Percentiles rank a stretch among this genome's conserved stretches.
Evolutionary conservation across 2,329 filamentous ascomycete species (phyloP).

Genomic region (Taxawa tesnikishii): DNA sequence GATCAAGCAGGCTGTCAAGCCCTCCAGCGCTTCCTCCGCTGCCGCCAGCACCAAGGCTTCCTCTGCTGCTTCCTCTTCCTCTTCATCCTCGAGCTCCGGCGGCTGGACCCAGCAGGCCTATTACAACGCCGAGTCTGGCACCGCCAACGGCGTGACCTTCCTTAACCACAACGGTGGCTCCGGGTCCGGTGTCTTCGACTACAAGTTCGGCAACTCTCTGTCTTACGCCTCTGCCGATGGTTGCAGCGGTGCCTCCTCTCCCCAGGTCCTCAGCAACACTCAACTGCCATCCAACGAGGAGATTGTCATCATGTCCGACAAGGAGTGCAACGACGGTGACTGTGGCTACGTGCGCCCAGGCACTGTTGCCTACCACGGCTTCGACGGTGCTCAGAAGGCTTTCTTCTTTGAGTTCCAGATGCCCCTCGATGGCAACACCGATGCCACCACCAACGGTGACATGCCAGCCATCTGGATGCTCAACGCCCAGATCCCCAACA

Average conservation of each 20-base stretch:
- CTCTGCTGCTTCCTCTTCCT: slow-evolving; percentile 8
- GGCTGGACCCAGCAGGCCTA: slow-evolving; percentile 22
- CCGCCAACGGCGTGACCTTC: slow-evolving; percentile 43
- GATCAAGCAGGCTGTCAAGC: slow-evolving; percentile 1
- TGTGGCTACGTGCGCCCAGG: slow-evolving; percentile 22
- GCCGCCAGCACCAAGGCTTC: slow-evolving; percentile 9
- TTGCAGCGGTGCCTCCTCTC: slow-evolving; percentile 31
- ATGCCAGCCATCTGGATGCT: slow-evolving; percentile 68
- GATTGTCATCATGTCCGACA: slow-evolving; percentile 39
- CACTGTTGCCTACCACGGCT: slow-evolving; percentile 48
- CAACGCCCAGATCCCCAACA: slow-evolving; percentile 60
- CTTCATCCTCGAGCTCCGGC: slow-evolving; percentile 12
- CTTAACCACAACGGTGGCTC: slow-evolving; percentile 45
- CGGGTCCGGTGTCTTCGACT: slow-evolving; percentile 43
- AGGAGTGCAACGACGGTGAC: slow-evolving; percentile 34
- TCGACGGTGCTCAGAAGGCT: slow-evolving; percentile 55
- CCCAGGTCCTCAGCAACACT: slow-evolving; percentile 37
- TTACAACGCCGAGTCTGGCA: slow-evolving; percentile 22
- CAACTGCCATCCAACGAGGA: slow-evolving; percentile 38
- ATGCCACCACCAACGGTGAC: slow-evolving; percentile 25
- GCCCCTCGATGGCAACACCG: slow-evolving; percentile 46
- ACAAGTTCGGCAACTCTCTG: slow-evolving; percentile 44
- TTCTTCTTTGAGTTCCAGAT: slow-evolving; percentile 66
- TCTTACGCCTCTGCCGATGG: slow-evolving; percentile 40
- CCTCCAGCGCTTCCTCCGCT: slow-evolving; percentile 8